Evolutionary conservation across 2,329 filamentous ascomycete species (phyloP).

Genomic region (Verruconis gallopava): DNA sequence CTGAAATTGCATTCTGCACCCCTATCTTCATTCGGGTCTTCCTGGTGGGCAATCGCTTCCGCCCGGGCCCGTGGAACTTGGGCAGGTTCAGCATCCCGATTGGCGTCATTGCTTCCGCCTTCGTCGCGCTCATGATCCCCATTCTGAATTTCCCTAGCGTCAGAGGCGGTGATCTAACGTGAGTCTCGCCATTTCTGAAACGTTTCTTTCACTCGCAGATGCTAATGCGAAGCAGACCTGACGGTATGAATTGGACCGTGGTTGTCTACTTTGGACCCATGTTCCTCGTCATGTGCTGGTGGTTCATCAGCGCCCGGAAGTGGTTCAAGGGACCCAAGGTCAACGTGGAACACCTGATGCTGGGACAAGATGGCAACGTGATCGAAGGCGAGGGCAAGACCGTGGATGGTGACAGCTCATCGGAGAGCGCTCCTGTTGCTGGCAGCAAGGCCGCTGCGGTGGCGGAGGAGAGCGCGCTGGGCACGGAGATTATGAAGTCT

Average conservation of each 20-base stretch:
- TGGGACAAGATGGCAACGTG: constrained; percentile 26
- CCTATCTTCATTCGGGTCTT: constrained; percentile 47
- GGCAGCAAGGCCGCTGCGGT: not conserved
- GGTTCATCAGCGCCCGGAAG: constrained; percentile 47
- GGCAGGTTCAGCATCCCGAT: constrained; percentile 46
- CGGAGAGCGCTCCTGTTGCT: not conserved
- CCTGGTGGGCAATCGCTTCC: constrained; percentile 50
- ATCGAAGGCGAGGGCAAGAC: constrained; percentile 21
- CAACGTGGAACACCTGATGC: constrained; percentile 46
- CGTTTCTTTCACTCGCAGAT: not conserved
- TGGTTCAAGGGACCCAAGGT: constrained; percentile 63
- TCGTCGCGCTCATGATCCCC: constrained; percentile 54
- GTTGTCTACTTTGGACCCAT: constrained; percentile 54
- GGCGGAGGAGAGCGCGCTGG: too few relatives aligned
- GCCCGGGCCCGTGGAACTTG: constrained; percentile 55
- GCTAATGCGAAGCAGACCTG: constrained; percentile 21
- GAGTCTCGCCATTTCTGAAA: constrained; percentile 14
- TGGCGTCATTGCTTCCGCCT: constrained; percentile 43
- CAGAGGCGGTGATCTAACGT: constrained; percentile 42
- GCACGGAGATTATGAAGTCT: too few relatives aligned
- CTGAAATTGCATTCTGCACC: constrained; percentile 49
- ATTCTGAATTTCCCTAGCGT: constrained; percentile 52
- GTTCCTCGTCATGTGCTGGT: constrained; percentile 47
- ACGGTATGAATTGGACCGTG: constrained; percentile 56
- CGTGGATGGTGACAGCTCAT: constrained; percentile 9